These are phyloP conservation scores for Periconia digitata DNA, from an alignment of 2,329 filamentous ascomycete genomes.

Conservation along the genomic window DNA sequence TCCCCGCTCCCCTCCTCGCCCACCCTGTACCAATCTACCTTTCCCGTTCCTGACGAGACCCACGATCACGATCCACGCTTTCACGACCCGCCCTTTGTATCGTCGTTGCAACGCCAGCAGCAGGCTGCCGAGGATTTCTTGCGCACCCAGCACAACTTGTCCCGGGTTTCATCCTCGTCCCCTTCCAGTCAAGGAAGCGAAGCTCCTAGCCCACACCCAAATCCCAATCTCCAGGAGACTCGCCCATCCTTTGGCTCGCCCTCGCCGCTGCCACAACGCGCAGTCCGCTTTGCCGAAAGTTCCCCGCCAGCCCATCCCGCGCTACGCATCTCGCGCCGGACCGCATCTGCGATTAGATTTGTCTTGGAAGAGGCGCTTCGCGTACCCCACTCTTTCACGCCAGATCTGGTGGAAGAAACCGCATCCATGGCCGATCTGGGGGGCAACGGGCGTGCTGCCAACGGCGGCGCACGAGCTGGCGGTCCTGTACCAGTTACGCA, in stretches of 20 bases:
- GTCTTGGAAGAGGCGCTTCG: constrained; percentile 88
- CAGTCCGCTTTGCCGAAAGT: constrained; percentile 38
- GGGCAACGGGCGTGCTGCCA: constrained; percentile 59
- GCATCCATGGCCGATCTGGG: constrained; percentile 88
- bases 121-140: constrained; percentile 37
- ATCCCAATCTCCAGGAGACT: constrained; percentile 52
- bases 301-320: constrained; percentile 49
- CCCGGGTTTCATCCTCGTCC: constrained; percentile 53
- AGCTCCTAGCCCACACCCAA: constrained; percentile 55
- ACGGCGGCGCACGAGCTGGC: constrained; percentile 57
- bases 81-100: constrained; percentile 40
- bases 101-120: constrained; percentile 47
- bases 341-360: constrained; percentile 87
- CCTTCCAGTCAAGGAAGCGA: constrained; percentile 46
- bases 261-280: constrained; percentile 28
- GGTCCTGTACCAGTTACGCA: constrained; percentile 57
- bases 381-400: constrained; percentile 78
- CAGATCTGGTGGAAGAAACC: constrained; percentile 83
- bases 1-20: constrained; percentile 3
- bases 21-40: constrained; percentile 9
- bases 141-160: constrained; percentile 39
- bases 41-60: constrained; percentile 40
- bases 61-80: constrained; percentile 38
- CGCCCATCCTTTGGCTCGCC: constrained; percentile 50
- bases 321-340: constrained; percentile 76